Evolutionary conservation across 2,329 filamentous ascomycete genomes (phyloP), one percentile per base, ranked within the genome.

Genomic region (Bipolaris gigantea): DNA sequence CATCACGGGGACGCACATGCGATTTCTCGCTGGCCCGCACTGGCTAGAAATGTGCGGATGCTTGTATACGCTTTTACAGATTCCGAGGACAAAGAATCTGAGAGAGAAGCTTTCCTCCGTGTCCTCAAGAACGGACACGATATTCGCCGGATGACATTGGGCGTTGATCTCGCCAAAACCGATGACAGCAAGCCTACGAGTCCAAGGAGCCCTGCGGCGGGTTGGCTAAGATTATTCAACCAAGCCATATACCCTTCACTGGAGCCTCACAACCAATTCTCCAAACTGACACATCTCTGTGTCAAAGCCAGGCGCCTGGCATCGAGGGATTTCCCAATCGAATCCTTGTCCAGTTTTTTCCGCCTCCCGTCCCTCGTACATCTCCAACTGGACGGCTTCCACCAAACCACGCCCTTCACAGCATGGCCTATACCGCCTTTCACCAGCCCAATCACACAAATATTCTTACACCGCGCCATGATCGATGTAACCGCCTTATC

Each of bases 381-480:
- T 1, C 34, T 57, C 11, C 8, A 3, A 9, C 21, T 57, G 0
- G 0, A 3, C 1, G 4, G 6, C 1, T 13, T 55, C 5, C 35
- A 35, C 25, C 46, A 48, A 18, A 46, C 51, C 6, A 44, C 33
- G 3, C 42, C 30, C 4, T 34, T 60, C 11, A n/a, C n/a, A 7
- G 30, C 42, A 9, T 59, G 59, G 56, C 15, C 21, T 2, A 40
- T 54, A 15, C 42, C 49, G 15, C 15, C 41, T 16, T 50, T 43
- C 11, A 52, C 41, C 16, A 56, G 43, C 39, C 21, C 36, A 3
- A 41, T 61, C 6, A 18, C 44, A 16, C 3, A 27, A 7, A 32
- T 61, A 4, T 0, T 3, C 10, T 16, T 59, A 1, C 9, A 10
- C 2, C 2, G 19, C 2, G 34, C 21, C 7, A 57, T 57, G 32